Conservation (phyloP, 208 protist species). For the Acanthamoeba triangularis region DNA sequence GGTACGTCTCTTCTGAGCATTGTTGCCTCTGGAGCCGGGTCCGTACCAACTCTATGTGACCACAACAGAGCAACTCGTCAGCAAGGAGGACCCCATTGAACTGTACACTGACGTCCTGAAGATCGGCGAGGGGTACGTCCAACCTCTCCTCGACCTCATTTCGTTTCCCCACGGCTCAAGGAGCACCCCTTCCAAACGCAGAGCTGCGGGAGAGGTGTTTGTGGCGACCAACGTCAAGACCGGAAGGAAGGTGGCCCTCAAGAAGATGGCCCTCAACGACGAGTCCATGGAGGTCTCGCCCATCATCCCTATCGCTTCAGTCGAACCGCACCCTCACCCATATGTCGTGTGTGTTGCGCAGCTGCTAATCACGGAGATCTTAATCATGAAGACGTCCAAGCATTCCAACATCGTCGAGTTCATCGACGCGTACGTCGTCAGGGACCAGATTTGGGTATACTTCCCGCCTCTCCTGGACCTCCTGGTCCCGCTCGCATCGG, state of each 20-base stretch:
- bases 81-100: neutral
- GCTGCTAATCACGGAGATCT: constrained; percentile 89
- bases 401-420: constrained; percentile 91
- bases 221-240: constrained; percentile 75
- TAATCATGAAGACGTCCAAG: constrained; percentile 86
- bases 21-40: neutral
- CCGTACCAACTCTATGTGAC: neutral
- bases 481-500: too few relatives aligned
- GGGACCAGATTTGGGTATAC: constrained; percentile 86
- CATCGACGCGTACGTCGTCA: constrained; percentile 84
- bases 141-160: neutral
- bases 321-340: too few relatives aligned
- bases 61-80: constrained; percentile 5
- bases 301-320: too few relatives aligned
- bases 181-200: neutral
- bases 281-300: constrained; percentile 85
- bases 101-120: constrained; percentile 39
- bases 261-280: constrained; percentile 85
- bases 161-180: neutral
- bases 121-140: constrained; percentile 82
- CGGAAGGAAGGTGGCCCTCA: constrained; percentile 84
- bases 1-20: neutral
- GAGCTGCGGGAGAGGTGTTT: constrained; percentile 87
- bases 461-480: too few relatives aligned
- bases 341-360: too few relatives aligned